Percentiles rank a stretch among this genome's conserved stretches.
These are phyloP conservation scores for Colletotrichum shisoi DNA, from an alignment of 2,329 filamentous ascomycete species.

Conservation along the genomic window DNA sequence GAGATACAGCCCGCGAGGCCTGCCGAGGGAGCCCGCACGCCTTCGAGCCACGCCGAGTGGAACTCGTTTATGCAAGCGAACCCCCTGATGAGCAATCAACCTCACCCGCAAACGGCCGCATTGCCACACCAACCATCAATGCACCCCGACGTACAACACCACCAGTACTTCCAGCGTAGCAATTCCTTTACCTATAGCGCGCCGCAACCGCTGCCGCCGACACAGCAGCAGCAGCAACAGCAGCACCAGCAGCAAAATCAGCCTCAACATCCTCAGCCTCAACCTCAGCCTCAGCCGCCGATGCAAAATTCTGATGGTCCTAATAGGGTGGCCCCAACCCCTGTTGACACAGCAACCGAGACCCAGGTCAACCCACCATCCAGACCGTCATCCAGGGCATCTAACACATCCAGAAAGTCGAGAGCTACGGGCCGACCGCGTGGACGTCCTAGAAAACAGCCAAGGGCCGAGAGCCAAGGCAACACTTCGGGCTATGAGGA, in stretches of 20 bases:
- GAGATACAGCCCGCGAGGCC: constrained; percentile 41
- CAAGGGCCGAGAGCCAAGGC: constrained; percentile 57
- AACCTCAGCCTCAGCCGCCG: constrained; percentile 11
- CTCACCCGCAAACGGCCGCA: constrained; percentile 48
- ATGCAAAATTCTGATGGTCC: constrained; percentile 44
- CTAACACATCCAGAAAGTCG: constrained; percentile 55
- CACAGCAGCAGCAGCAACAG: constrained; percentile 16
- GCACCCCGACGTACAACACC: constrained; percentile 32
- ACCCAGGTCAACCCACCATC: constrained; percentile 56
- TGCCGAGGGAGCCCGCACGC: constrained; percentile 52
- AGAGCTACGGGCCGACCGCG: constrained; percentile 63
- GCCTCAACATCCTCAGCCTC: constrained; percentile 38
- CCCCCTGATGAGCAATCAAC: constrained; percentile 58
- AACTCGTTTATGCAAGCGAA: constrained; percentile 77
- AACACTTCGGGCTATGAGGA: constrained; percentile 80
- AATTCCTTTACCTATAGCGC: constrained; percentile 31
- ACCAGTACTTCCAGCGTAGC: constrained; percentile 20
- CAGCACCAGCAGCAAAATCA: constrained; percentile 17
- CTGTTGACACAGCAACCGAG: constrained; percentile 44
- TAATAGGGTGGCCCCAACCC: constrained; percentile 49
- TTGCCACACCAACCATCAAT: constrained; percentile 48
- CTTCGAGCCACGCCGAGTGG: constrained; percentile 78
- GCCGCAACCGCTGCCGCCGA: constrained; percentile 2
- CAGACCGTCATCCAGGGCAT: constrained; percentile 68
- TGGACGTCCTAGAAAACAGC: constrained; percentile 64